phyloP scores from a whole-genome alignment of 129 eudicot genomes.

The Pulicaria dysenterica region DNA sequence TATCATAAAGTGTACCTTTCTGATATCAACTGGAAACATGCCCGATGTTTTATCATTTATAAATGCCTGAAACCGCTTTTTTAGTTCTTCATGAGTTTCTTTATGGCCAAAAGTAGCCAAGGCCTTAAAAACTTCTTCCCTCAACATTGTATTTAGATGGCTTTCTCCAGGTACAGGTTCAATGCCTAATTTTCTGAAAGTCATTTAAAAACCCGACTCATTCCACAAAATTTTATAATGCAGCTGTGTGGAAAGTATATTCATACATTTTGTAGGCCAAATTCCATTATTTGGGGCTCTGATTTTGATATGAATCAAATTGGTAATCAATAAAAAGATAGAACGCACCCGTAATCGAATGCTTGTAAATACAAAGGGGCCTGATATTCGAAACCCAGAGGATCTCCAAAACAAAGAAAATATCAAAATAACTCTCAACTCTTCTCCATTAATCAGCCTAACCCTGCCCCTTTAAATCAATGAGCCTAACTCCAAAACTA shows the following conservation, averaged over 20 bases:
- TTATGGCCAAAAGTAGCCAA: conserved; percentile 51
- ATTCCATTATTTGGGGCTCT: not conserved
- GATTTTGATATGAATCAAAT: too few species aligned
- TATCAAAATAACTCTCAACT: too few species aligned
- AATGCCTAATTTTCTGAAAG: conserved; percentile 47
- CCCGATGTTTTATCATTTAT: conserved; percentile 38
- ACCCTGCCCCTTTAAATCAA: too few species aligned
- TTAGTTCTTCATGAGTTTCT: conserved; percentile 46
- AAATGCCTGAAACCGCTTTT: conserved; percentile 46
- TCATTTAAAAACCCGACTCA: conserved; percentile 1
- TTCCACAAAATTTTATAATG: conserved; percentile 8
- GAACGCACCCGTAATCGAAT: too few species aligned
- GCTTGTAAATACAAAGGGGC: too few species aligned
- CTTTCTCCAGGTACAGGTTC: conserved; percentile 50
- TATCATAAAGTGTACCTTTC: conserved; percentile 35
- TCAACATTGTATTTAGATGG: conserved; percentile 45
- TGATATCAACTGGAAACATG: conserved; percentile 44
- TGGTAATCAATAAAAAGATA: too few species aligned
- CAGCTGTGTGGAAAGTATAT: not conserved
- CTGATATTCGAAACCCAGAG: too few species aligned
- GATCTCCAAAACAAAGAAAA: too few species aligned
- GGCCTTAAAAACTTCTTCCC: conserved; percentile 50
- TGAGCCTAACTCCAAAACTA: too few species aligned
- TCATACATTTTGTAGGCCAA: not conserved
- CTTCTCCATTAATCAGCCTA: too few species aligned